Base-by-base conservation (phyloP, 768 basidiomycete genomes). In the Phylloporus sp. region DNA sequence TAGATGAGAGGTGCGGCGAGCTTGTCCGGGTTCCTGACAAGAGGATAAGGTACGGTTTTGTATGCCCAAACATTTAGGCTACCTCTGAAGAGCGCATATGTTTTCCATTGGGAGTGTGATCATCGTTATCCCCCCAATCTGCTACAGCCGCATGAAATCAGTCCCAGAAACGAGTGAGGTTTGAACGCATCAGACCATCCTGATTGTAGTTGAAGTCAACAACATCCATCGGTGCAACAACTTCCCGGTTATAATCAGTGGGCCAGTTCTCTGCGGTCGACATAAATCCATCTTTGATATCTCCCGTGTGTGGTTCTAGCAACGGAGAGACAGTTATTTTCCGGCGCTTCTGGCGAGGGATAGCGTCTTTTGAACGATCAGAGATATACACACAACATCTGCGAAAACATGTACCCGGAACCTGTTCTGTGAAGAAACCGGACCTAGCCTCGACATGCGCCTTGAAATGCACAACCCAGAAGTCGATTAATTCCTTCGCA, bases 21-120 rank as follows among this genome's bases (percentile, higher is more conserved):
- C 88, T 83, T 88, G 86, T 27, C 87, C 90, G 42, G 89, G 89
- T 71, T 91, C 88, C 90, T 90, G 59, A 36, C n/a, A 54, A 32
- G 11, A 12, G 36, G 41, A 69, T 36, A 70, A 49, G 40, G 23
- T 28, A 26, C 27, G 16, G 40, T 34, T 26, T 44, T n/a, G 11
- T n/a, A 42, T 38, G 23, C 2, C 10, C 7, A 53, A 41, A 34
- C 44, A 48, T 46, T 10, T 24, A 23, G 42, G 79, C 70, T 84
- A 53, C 86, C 75, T 90, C 86, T 26, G 86, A 88, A 5, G 86
- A 79, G 39, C 76, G 75, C 57, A 70, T 57, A 39, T 70, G 53
- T 47, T 46, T 60, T n/a, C 54, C 42, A 35, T 55, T 49, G 15
- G 52, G 56, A 12, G 55, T 54, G 24, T 52, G 50, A 20, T 63